Base-by-base conservation (phyloP, 2,329 filamentous ascomycete species). In the Fusarium bulbicola region DNA sequence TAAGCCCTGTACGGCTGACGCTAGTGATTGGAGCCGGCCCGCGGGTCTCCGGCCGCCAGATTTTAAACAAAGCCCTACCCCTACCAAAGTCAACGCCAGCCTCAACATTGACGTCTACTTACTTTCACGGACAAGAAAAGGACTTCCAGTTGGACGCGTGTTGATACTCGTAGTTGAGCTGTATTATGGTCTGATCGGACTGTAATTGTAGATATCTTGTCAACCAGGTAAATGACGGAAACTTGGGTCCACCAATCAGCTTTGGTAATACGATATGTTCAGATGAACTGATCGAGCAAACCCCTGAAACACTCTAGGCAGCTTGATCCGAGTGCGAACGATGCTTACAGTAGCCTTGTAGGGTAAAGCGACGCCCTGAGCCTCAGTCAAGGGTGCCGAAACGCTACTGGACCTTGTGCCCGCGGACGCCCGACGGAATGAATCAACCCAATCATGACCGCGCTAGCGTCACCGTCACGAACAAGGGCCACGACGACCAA, bases 211-310 rank as follows among this genome's bases (percentile, higher is more conserved):
- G n/a, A 39, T 7, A 12, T 39, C 34, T 28, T 12, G 14, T 4
- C 11, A 18, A 13, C 20, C n/a, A 5, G 20, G 5, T 13, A 2
- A 11, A n/a, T 18, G 14, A 39, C 24, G 14, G 14, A 54, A n/a
- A 7, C 34, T 11, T 11, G 9, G 20, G 9, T 34, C n/a, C 30
- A 52, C 30, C 47, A 52, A 24, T 52, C 18, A 20, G 4, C 16
- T 36, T 8, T 20, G 2, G 8, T 4, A 5, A 32, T 15, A 8
- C 18, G 5, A 21, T 1, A 15, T 10, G 14, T 18, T 6, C 1
- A n/a, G 10, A 53, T 28, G 50, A 36, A n/a, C 34, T 21, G 34
- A 39, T 28, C 0, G 20, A 16, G 1, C 14, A 16, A 9, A 5
- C 24, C 32, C 49, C 49, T 53, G 32, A 37, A 37, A 37, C n/a